Conservation (phyloP, 768 basidiomycete species). For the Lyophyllum semitale region DNA sequence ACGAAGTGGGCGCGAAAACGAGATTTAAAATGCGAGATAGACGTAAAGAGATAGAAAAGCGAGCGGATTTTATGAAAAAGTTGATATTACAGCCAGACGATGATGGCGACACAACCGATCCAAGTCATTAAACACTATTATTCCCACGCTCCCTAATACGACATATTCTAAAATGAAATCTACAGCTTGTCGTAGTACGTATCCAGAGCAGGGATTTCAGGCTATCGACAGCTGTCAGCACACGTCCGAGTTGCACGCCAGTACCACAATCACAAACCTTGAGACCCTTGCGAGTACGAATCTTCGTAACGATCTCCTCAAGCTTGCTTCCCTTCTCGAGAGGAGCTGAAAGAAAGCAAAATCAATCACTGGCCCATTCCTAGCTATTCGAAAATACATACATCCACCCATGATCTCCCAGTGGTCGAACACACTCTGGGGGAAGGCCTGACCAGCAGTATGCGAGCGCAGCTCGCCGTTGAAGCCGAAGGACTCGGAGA, state of each 20-base stretch:
- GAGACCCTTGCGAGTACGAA: constrained; percentile 94
- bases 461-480: constrained; percentile 92
- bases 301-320: constrained; percentile 77
- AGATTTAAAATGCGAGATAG: constrained; percentile 21
- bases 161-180: constrained; percentile 19
- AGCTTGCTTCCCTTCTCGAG: constrained; percentile 92
- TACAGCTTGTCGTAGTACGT: constrained; percentile 94
- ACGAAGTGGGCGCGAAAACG: constrained; percentile 7
- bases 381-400: constrained; percentile 36
- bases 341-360: constrained; percentile 46
- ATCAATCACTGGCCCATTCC: background rate
- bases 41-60: constrained; percentile 19
- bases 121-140: constrained; percentile 1
- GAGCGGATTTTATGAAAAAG: constrained; percentile 20
- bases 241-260: background rate
- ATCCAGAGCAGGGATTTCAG: constrained; percentile 86
- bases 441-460: constrained; percentile 97
- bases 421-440: constrained; percentile 92
- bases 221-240: constrained; percentile 42
- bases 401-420: constrained; percentile 86
- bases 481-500: constrained; percentile 95
- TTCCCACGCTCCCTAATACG: constrained; percentile 17
- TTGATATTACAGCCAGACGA: constrained; percentile 18
- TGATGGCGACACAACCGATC: constrained; percentile 9
- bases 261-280: constrained; percentile 51